Conservation (phyloP, 441 rosid species). For the Hura crepitans region DNA sequence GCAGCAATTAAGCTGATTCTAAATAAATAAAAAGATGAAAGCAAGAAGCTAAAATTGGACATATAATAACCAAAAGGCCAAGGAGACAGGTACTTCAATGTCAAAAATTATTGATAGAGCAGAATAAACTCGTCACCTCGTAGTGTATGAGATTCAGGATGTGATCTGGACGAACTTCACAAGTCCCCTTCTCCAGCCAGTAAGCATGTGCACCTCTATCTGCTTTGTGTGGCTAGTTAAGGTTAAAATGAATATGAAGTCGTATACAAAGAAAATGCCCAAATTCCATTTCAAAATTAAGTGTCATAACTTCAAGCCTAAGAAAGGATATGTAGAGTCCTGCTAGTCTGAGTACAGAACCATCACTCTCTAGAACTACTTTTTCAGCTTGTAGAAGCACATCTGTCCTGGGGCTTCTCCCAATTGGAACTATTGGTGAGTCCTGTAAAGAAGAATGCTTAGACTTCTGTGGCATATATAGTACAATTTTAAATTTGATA, state of each 20-base stretch:
- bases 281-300: not conserved
- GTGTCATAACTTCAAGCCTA: slow-evolving; percentile 2
- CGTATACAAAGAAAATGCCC: no score
- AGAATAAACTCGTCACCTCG: slow-evolving; percentile 46
- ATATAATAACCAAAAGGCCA: not conserved
- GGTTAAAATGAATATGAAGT: slow-evolving; percentile 24
- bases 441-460: slow-evolving; percentile 46
- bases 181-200: slow-evolving; percentile 69
- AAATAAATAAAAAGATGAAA: not conserved
- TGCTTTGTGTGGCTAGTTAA: slow-evolving; percentile 56
- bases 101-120: not conserved
- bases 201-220: slow-evolving; percentile 83
- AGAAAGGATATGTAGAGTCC: slow-evolving; percentile 95
- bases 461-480: not conserved
- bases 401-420: slow-evolving; percentile 82
- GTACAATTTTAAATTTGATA: no score
- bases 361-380: slow-evolving; percentile 62
- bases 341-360: slow-evolving; percentile 75
- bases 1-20: not conserved
- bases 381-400: slow-evolving; percentile 75
- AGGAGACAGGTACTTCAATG: not conserved
- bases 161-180: slow-evolving; percentile 78
- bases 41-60: not conserved
- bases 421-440: slow-evolving; percentile 65
- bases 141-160: slow-evolving; percentile 87